Percentiles rank a stretch among this genome's conserved stretches.
These are phyloP conservation scores for Phoenix roebelenii DNA, from an alignment of 176 grass and related monocot species.

Conservation along the genomic window DNA sequence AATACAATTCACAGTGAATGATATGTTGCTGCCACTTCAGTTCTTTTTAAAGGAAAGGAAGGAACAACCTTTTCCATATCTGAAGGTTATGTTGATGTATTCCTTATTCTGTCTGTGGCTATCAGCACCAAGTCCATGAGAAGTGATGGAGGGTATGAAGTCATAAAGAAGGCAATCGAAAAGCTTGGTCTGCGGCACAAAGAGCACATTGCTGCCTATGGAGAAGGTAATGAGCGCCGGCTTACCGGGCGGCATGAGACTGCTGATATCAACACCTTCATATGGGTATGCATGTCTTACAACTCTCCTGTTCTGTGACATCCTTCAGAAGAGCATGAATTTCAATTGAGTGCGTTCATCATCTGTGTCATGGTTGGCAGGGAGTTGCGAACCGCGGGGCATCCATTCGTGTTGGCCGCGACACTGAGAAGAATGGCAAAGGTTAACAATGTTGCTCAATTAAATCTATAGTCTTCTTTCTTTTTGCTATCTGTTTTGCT, in stretches of 20 bases:
- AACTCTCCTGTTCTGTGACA: background rate
- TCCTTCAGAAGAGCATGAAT: background rate
- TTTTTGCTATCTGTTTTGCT: background rate
- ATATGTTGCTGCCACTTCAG: no score
- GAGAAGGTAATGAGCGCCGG: slow-evolving; percentile 85
- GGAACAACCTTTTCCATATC: background rate
- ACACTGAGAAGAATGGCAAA: slow-evolving; percentile 7
- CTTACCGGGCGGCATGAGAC: slow-evolving; percentile 91
- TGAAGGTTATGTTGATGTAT: background rate
- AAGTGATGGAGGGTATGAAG: slow-evolving; percentile 55
- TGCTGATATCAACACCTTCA: slow-evolving; percentile 91
- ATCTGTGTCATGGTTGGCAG: background rate
- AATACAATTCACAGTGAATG: background rate
- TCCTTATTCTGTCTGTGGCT: background rate
- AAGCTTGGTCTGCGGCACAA: slow-evolving; percentile 55
- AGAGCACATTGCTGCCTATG: slow-evolving; percentile 85
- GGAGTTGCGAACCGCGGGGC: slow-evolving; percentile 15
- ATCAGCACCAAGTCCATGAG: slow-evolving; percentile 84
- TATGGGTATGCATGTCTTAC: slow-evolving; percentile 37
- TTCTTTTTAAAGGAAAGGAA: no score
- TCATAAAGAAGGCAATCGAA: slow-evolving; percentile 80
- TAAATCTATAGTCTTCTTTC: background rate
- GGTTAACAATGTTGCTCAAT: background rate
- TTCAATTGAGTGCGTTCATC: no score
- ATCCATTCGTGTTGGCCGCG: slow-evolving; percentile 14